Evolutionary conservation across 2,329 filamentous ascomycete genomes (phyloP).

Genomic region (Tolypocladium tropicale): DNA sequence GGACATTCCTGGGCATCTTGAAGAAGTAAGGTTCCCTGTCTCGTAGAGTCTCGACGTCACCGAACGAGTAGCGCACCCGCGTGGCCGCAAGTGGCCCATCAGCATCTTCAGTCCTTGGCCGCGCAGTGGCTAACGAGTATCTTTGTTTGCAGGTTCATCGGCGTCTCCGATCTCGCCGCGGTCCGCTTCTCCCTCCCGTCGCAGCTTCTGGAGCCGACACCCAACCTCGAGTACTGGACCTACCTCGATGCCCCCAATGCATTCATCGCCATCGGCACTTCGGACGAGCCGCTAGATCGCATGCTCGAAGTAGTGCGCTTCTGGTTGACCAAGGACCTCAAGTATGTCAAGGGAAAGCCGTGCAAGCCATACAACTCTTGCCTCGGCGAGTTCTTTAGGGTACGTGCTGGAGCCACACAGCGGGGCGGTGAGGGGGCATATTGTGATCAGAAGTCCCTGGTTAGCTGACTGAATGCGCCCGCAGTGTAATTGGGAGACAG

Average conservation of each 20-base stretch:
- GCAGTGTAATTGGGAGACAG: slow-evolving; percentile 91
- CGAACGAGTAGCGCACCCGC: background rate
- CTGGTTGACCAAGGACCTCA: slow-evolving; percentile 98
- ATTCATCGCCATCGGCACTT: slow-evolving; percentile 74
- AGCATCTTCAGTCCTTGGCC: background rate
- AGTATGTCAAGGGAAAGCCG: slow-evolving; percentile 96
- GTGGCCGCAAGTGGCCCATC: background rate
- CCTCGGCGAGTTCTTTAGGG: slow-evolving; percentile 92
- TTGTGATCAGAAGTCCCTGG: background rate
- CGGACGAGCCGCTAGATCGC: slow-evolving; percentile 80
- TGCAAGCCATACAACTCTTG: slow-evolving; percentile 99
- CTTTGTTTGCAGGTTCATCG: slow-evolving; percentile 64
- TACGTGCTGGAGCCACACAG: slow-evolving; percentile 29
- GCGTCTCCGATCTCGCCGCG: slow-evolving; percentile 87
- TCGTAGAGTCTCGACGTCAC: slow-evolving; percentile 16
- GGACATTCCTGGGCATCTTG: slow-evolving; percentile 78
- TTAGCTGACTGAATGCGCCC: background rate
- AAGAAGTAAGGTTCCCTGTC: slow-evolving; percentile 54
- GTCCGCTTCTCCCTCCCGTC: slow-evolving; percentile 94
- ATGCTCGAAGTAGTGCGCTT: slow-evolving; percentile 93
- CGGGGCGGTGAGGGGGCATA: background rate
- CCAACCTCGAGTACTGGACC: slow-evolving; percentile 98
- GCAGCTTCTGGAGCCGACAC: slow-evolving; percentile 89
- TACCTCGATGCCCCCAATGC: slow-evolving; percentile 93
- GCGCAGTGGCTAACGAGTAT: slow-evolving; percentile 6